Conservation (phyloP, 257 asterid species). For the Leonotis leonurus region DNA sequence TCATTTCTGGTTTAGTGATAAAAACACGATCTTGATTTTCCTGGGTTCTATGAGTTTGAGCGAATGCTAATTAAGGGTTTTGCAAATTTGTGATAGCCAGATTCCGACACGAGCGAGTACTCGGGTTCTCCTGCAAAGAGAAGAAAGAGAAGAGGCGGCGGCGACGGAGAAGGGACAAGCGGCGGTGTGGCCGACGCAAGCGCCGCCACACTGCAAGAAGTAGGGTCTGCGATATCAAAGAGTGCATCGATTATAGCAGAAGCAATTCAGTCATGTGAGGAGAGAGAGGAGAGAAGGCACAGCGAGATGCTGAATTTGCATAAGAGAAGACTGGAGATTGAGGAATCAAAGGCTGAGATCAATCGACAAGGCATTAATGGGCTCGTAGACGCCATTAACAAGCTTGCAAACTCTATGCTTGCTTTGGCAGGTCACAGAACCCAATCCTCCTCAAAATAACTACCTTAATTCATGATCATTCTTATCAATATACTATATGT, state of each 20-base stretch:
- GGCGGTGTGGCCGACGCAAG: neutral
- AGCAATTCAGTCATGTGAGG: conserved; percentile 60
- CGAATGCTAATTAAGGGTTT: neutral
- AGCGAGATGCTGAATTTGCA: conserved; percentile 57
- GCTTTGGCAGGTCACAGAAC: conserved; percentile 45
- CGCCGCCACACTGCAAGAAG: conserved; percentile 28
- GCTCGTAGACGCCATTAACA: conserved; percentile 75
- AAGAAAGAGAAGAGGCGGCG: conserved; percentile 11
- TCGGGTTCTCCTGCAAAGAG: conserved; percentile 25
- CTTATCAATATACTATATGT: neutral
- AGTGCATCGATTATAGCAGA: conserved; percentile 66
- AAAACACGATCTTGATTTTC: neutral
- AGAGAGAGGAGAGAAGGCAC: conserved; percentile 69
- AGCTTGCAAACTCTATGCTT: conserved; percentile 66
- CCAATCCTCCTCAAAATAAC: conserved; percentile 10
- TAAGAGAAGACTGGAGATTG: conserved; percentile 61
- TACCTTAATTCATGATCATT: neutral
- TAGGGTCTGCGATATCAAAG: conserved; percentile 58
- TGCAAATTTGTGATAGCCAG: conserved; percentile 16
- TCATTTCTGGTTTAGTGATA: neutral
- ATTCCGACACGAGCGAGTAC: conserved; percentile 19
- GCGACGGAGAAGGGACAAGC: conserved; percentile 9
- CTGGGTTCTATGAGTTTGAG: neutral
- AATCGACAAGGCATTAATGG: conserved; percentile 68
- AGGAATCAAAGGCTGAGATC: conserved; percentile 75